phyloP scores from a whole-genome alignment of 2,329 filamentous ascomycete genomes.

The Aspergillus texensis region DNA sequence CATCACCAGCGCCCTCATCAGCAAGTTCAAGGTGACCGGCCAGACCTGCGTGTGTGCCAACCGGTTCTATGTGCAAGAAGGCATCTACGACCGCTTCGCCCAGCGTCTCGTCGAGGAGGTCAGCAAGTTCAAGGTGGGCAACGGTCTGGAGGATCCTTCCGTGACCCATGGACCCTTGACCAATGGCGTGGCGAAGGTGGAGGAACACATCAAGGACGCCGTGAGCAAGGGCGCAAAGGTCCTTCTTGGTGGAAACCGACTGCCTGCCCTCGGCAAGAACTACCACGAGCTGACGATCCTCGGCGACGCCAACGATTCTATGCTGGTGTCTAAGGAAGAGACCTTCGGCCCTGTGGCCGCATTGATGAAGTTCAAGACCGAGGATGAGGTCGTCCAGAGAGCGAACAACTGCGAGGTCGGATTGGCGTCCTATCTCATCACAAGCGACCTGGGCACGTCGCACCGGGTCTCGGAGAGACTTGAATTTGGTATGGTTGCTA shows the following conservation, averaged over 20 bases:
- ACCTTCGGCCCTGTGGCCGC: constrained; percentile 91
- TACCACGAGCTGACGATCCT: constrained; percentile 89
- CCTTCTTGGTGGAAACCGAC: constrained; percentile 69
- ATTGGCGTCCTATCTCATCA: constrained; percentile 61
- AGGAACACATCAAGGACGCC: constrained; percentile 73
- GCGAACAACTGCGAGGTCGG: constrained; percentile 67
- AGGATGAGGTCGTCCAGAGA: constrained; percentile 78
- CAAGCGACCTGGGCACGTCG: constrained; percentile 54
- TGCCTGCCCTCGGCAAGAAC: constrained; percentile 73
- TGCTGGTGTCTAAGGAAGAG: constrained; percentile 80
- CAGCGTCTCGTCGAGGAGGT: constrained; percentile 55
- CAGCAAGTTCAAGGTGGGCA: constrained; percentile 41
- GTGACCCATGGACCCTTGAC: constrained; percentile 54
- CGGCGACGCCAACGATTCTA: constrained; percentile 76
- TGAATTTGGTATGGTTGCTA: constrained; percentile 51
- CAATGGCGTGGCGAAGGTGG: constrained; percentile 76
- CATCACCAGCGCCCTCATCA: constrained; percentile 74
- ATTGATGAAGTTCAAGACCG: constrained; percentile 79
- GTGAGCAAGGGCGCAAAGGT: constrained; percentile 72
- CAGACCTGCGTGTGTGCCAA: constrained; percentile 88
- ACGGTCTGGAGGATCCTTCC: constrained; percentile 39
- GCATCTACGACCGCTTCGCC: constrained; percentile 54
- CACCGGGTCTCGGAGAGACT: constrained; percentile 60
- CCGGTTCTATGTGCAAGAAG: constrained; percentile 51
- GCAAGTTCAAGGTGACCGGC: constrained; percentile 87